Percentiles rank a stretch among this genome's conserved stretches.
Conservation (phyloP, 768 basidiomycete genomes). For the Pulveroboletus sp. region DNA sequence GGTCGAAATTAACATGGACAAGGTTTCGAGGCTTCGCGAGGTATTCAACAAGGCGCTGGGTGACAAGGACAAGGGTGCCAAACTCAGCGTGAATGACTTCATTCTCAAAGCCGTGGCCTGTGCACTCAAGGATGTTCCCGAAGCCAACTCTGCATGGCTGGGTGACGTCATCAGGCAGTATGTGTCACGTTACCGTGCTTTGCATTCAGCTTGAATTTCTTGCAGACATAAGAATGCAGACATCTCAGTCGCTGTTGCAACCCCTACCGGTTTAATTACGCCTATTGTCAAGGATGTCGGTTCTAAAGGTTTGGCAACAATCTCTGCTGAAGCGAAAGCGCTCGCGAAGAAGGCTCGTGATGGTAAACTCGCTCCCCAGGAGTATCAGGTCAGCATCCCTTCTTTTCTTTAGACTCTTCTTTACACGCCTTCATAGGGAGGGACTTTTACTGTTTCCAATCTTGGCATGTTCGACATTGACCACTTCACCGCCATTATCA, state of each 20-base stretch:
- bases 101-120: constrained; percentile 92
- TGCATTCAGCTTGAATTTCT: background rate
- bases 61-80: constrained; percentile 86
- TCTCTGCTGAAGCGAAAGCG: constrained; percentile 88
- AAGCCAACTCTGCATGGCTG: constrained; percentile 97
- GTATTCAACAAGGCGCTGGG: constrained; percentile 90
- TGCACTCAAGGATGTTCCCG: constrained; percentile 92
- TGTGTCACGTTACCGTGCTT: constrained; percentile 28
- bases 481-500: constrained; percentile 99
- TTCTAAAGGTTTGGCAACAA: constrained; percentile 86
- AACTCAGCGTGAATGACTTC: constrained; percentile 98
- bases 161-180: constrained; percentile 95
- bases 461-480: constrained; percentile 96
- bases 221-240: constrained; percentile 92
- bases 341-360: constrained; percentile 96
- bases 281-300: constrained; percentile 95
- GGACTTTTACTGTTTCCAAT: constrained; percentile 98
- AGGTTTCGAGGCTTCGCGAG: constrained; percentile 88
- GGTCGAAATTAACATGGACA: constrained; percentile 94
- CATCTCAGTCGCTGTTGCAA: constrained; percentile 96
- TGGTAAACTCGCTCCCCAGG: constrained; percentile 89
- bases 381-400: constrained; percentile 75
- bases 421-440: constrained; percentile 55
- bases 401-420: background rate
- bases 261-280: constrained; percentile 93